Evolutionary conservation across 2,329 filamentous ascomycete genomes (phyloP).

Genomic region (Diplocarpon mali): DNA sequence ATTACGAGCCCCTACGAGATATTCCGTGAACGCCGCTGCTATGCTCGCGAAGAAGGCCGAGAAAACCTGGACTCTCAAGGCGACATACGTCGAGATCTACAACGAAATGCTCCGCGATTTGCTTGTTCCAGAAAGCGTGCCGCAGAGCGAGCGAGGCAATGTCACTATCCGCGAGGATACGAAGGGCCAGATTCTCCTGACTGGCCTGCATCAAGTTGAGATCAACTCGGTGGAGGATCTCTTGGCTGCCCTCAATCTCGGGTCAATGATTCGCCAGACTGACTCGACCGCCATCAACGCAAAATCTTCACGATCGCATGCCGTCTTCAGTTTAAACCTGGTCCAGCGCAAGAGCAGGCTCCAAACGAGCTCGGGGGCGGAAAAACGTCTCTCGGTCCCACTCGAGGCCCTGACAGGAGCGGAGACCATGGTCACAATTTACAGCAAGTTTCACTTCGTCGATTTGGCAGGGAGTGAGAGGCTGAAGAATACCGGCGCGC

Average conservation of each 20-base stretch:
- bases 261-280: constrained; percentile 88
- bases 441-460: constrained; percentile 98
- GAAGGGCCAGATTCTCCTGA: constrained; percentile 89
- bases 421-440: constrained; percentile 67
- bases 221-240: constrained; percentile 90
- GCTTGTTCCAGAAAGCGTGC: constrained; percentile 64
- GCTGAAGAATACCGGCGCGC: constrained; percentile 92
- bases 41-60: constrained; percentile 34
- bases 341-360: constrained; percentile 66
- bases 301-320: constrained; percentile 93
- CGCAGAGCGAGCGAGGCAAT: constrained; percentile 56
- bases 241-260: constrained; percentile 79
- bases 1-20: constrained; percentile 67
- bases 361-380: constrained; percentile 42
- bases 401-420: constrained; percentile 66
- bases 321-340: constrained; percentile 91
- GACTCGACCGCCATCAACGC: constrained; percentile 96
- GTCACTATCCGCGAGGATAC: constrained; percentile 93
- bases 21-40: constrained; percentile 41
- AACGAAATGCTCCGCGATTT: constrained; percentile 93
- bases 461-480: constrained; percentile 95
- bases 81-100: constrained; percentile 95
- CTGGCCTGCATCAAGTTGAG: constrained; percentile 75
- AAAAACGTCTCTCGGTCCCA: constrained; percentile 82
- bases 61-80: constrained; percentile 82